Evolutionary conservation across 1,284 basidiomycete genomes (phyloP).

Genomic region (Sanguinoderma infundibulare): DNA sequence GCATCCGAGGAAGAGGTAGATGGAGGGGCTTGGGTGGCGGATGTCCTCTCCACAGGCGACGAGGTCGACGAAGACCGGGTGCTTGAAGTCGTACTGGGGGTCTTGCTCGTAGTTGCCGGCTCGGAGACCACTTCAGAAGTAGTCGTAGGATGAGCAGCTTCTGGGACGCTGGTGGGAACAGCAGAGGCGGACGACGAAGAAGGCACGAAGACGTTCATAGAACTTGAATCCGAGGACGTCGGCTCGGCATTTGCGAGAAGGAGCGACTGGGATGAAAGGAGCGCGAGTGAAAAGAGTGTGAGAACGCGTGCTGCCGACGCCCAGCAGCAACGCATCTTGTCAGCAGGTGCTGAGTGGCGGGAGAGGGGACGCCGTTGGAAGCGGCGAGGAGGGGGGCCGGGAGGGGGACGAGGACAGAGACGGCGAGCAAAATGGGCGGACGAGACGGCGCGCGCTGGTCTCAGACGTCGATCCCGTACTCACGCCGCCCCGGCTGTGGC

Average conservation of each 20-base stretch:
- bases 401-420: neutral
- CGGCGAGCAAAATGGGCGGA: neutral
- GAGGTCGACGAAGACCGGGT: neutral
- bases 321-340: slow-evolving; percentile 36
- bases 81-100: slow-evolving; percentile 1
- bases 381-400: neutral
- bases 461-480: no score
- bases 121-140: neutral
- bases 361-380: slow-evolving; percentile 22
- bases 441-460: neutral
- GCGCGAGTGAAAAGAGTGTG: slow-evolving; percentile 39
- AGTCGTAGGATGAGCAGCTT: neutral
- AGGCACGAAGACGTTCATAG: no score
- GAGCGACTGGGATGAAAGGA: slow-evolving; percentile 40
- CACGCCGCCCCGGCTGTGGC: no score
- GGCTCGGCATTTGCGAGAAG: slow-evolving; percentile 28
- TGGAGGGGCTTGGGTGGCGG: neutral
- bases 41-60: neutral
- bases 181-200: neutral
- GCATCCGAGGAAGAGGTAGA: neutral
- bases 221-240: slow-evolving; percentile 1
- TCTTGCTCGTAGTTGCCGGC: slow-evolving; percentile 1
- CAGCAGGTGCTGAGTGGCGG: slow-evolving; percentile 15
- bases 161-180: slow-evolving; percentile 10
- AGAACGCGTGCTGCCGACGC: slow-evolving; percentile 37